Percentiles rank a stretch among this genome's conserved stretches.
phyloP scores from a whole-genome alignment of 176 grass and related monocot species.

The Avena eriantha region DNA sequence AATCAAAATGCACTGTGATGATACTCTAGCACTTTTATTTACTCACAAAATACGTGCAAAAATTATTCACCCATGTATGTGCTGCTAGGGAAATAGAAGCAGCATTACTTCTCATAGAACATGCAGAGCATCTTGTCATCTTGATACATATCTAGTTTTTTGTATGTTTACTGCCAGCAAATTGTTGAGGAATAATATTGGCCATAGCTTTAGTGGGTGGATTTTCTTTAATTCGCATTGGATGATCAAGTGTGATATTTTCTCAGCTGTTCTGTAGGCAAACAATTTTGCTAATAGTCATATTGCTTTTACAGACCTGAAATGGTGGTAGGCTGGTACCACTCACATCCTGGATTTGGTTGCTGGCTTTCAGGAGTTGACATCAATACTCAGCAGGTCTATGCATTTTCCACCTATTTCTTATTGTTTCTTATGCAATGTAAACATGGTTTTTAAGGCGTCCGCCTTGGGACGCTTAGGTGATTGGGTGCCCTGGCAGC shows the following conservation, averaged over 20 bases:
- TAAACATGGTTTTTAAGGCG: neutral
- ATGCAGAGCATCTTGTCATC: neutral
- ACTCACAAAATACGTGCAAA: neutral
- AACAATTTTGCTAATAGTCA: constrained; percentile 17
- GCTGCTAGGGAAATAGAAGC: neutral
- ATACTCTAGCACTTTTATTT: neutral
- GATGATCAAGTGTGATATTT: constrained; percentile 12
- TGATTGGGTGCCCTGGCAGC: no score
- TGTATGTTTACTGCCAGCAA: neutral
- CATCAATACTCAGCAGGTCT: constrained; percentile 86
- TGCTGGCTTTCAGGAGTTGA: constrained; percentile 96
- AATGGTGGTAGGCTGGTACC: constrained; percentile 98
- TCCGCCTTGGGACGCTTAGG: no score
- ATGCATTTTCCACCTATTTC: constrained; percentile 8
- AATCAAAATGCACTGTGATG: neutral
- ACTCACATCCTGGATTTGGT: constrained; percentile 93
- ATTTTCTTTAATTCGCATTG: neutral
- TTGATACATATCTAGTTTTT: neutral
- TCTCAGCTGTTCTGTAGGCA: neutral
- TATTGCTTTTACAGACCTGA: constrained; percentile 69
- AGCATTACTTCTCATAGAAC: neutral
- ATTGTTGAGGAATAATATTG: neutral
- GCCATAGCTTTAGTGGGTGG: neutral
- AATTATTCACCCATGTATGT: neutral
- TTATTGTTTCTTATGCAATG: neutral